Base-by-base conservation (phyloP, 371 early-diverging fungal species). In the Sporodiniella umbellata region DNA sequence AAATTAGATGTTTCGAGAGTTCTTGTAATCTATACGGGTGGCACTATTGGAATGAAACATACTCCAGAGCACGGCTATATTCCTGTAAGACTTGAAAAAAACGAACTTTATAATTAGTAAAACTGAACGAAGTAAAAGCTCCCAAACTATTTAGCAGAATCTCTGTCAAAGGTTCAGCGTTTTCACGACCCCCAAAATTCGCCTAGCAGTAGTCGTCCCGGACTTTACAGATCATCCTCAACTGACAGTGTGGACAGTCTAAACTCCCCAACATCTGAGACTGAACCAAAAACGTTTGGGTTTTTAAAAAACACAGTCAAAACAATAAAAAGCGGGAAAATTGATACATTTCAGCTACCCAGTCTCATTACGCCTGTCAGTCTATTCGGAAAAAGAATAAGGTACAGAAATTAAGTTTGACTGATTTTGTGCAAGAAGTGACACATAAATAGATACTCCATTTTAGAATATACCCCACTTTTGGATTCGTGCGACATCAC, bases 401-500 rank as follows among this genome's bases (percentile, higher is more conserved):
- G 83, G 78, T 92, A 61, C n/a, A n/a, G n/a, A 35, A 33, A 21
- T 45, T 10, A 24, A 10, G 18, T n/a, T 35, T 0, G 11, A 23
- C 38, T 31, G 18, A 46, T 33, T 42, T 40, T 45, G 33, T 49
- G 48, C 48, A 45, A 33, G 17, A 39, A 45, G 19, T 45, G 21
- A 43, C 26, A 40, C 42, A 24, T 4, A 4, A 19, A 11, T 33
- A 78, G 83, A 60, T 90, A 96, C 76, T 88, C 92, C 11, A 87
- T 98, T 50, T 72, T 94, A 23, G 96, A 96, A 68, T 98, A 97
- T 60, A 87, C 86, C 4, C 96, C 96, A 15, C 72, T 99, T 33
- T 72, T 98, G 48, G 93, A 93, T 60, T 96, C 96, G 28, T 88
- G 93, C 64, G 95, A 98, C 63, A 96, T 98, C 87, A 89, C 87